These are phyloP conservation scores for Medicago ruthenica DNA, from an alignment of 306 rosid species.

Conservation along the genomic window DNA sequence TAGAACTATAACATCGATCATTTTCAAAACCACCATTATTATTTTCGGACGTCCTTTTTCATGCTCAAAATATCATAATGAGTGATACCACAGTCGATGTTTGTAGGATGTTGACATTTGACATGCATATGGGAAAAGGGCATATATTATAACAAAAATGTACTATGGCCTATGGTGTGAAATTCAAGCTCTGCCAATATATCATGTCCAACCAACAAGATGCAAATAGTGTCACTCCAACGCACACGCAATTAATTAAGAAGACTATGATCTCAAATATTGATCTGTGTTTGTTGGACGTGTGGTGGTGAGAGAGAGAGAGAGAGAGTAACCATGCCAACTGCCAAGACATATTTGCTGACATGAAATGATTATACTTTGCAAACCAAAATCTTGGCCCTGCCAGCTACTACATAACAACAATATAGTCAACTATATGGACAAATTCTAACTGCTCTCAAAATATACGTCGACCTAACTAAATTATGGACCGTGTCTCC, in stretches of 20 bases:
- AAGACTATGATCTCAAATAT: not conserved
- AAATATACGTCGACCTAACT: not conserved
- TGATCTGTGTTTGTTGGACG: conserved; percentile 18
- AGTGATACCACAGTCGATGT: not conserved
- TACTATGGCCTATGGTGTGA: not conserved
- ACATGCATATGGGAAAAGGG: not conserved
- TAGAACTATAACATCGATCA: not conserved
- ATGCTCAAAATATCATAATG: conserved; percentile 35
- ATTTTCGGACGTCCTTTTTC: conserved; percentile 32
- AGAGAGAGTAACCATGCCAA: not conserved
- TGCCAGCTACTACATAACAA: not conserved
- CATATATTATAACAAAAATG: not conserved
- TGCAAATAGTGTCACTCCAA: not conserved
- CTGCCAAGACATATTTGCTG: conserved; percentile 34
- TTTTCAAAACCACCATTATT: conserved; percentile 18
- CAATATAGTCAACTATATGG: conserved; percentile 30
- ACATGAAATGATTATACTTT: conserved; percentile 42
- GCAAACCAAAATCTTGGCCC: conserved; percentile 41
- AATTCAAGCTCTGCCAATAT: not conserved
- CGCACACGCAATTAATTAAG: not conserved
- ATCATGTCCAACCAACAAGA: conserved; percentile 8
- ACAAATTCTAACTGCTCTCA: not conserved
- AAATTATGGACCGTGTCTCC: not conserved
- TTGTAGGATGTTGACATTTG: conserved; percentile 29
- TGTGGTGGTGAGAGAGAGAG: conserved; percentile 12